Conservation (phyloP, 73 alveolate genomes). For the Tetrahymena elliotti region DNA sequence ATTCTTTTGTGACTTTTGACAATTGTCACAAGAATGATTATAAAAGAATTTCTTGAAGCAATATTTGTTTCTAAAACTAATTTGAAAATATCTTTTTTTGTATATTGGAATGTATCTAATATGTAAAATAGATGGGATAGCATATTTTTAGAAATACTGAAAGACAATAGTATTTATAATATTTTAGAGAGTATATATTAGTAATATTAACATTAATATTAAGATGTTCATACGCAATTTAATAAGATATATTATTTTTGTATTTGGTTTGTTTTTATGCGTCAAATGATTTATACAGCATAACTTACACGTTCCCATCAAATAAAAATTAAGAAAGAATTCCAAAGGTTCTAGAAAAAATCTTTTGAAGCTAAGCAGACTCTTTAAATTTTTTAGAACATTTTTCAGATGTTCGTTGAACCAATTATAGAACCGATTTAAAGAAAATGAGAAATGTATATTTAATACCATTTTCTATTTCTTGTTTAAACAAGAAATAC, state of each 20-base stretch:
- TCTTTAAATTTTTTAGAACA: not conserved
- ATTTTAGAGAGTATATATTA: not conserved
- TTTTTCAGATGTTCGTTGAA: not conserved
- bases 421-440: not conserved
- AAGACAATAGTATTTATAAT: not conserved
- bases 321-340: not conserved
- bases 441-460: not conserved
- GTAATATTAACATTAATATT: not conserved
- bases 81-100: not conserved
- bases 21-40: not conserved
- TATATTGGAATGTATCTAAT: not conserved
- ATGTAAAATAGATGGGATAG: not conserved
- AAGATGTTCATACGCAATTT: not conserved
- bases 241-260: not conserved
- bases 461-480: not conserved
- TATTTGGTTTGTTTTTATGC: not conserved
- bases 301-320: not conserved
- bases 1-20: not conserved
- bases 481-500: too few species aligned
- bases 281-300: not conserved
- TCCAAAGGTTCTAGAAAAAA: not conserved
- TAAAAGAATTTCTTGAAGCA: not conserved
- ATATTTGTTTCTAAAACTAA: not conserved
- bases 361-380: not conserved
- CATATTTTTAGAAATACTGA: not conserved